Conservation (phyloP, 2,329 filamentous ascomycete genomes). For the Chaetomium strumarium region DNA sequence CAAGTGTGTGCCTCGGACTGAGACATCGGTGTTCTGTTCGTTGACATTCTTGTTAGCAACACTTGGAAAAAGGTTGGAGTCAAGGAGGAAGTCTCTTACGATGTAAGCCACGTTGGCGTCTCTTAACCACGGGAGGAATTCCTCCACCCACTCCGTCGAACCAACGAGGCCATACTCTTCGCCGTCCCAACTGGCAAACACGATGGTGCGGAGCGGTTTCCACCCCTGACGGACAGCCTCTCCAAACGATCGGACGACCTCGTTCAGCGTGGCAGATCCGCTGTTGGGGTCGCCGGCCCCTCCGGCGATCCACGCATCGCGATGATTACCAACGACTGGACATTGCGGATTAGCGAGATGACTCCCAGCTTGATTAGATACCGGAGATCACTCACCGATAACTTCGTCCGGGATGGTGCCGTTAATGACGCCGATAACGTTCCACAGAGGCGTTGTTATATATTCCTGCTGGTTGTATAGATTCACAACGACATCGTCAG, state of each 20-base stretch:
- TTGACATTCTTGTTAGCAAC: slow-evolving; percentile 1
- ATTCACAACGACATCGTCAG: slow-evolving; percentile 64
- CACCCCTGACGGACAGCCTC: slow-evolving; percentile 64
- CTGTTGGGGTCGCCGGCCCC: slow-evolving; percentile 78
- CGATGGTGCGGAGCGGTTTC: slow-evolving; percentile 83
- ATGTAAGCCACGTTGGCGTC: slow-evolving; percentile 72
- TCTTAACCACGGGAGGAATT: slow-evolving; percentile 75
- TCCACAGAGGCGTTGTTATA: slow-evolving; percentile 75
- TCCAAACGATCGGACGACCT: slow-evolving; percentile 69
- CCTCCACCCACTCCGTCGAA: slow-evolving; percentile 89
- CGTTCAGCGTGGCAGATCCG: slow-evolving; percentile 73
- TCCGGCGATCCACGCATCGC: slow-evolving; percentile 78
- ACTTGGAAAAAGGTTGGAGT: no score
- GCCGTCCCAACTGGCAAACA: slow-evolving; percentile 79
- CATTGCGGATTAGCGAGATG: neutral
- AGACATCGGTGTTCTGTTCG: slow-evolving; percentile 67
- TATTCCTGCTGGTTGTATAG: slow-evolving; percentile 77
- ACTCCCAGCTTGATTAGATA: neutral
- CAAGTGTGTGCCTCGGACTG: slow-evolving; percentile 60
- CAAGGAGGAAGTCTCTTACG: slow-evolving; percentile 12
- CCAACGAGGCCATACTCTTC: slow-evolving; percentile 84
- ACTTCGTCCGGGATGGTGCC: slow-evolving; percentile 81
- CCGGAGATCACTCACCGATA: slow-evolving; percentile 36
- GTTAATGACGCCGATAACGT: slow-evolving; percentile 89
- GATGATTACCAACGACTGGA: slow-evolving; percentile 70